phyloP scores from a whole-genome alignment of 148 eudicot species.

The Heliosperma pusillum region DNA sequence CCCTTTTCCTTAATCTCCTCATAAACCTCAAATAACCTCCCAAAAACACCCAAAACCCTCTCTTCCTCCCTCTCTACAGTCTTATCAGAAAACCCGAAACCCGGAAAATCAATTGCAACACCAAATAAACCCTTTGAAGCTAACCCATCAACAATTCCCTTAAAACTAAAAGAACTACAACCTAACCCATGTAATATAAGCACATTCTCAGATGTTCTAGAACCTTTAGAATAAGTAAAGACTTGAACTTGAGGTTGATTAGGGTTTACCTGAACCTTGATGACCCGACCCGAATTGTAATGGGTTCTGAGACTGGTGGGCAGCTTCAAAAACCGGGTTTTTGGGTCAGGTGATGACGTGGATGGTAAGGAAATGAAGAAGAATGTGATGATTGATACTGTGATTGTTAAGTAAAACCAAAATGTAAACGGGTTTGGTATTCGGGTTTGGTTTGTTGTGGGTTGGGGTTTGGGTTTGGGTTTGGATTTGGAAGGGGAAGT shows the following conservation, averaged over 20 bases:
- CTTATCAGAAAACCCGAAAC: conserved; percentile 92
- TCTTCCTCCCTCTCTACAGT: conserved; percentile 46
- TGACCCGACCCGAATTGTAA: conserved; percentile 53
- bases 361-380: conserved; percentile 46
- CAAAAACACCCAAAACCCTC: conserved; percentile 27
- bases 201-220: conserved; percentile 36
- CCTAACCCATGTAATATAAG: conserved; percentile 80
- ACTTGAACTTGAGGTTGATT: conserved; percentile 52
- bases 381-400: conserved; percentile 53
- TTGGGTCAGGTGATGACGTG: conserved; percentile 56
- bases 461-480: conserved; percentile 24
- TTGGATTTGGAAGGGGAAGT: conserved; percentile 33
- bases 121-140: conserved; percentile 49
- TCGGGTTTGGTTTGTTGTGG: conserved; percentile 25
- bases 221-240: conserved; percentile 61
- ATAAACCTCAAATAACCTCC: conserved; percentile 51
- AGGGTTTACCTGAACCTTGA: conserved; percentile 58
- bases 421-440: conserved; percentile 57
- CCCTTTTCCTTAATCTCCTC: conserved; percentile 82
- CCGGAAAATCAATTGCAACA: conserved; percentile 74
- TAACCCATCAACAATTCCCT: conserved; percentile 42
- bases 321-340: conserved; percentile 69
- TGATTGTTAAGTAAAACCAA: conserved; percentile 75
- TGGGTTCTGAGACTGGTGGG: conserved; percentile 58
- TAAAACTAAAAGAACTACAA: conserved; percentile 66